Conservation (phyloP, 805 yeast genomes). For the Saturnispora zaruensis region DNA sequence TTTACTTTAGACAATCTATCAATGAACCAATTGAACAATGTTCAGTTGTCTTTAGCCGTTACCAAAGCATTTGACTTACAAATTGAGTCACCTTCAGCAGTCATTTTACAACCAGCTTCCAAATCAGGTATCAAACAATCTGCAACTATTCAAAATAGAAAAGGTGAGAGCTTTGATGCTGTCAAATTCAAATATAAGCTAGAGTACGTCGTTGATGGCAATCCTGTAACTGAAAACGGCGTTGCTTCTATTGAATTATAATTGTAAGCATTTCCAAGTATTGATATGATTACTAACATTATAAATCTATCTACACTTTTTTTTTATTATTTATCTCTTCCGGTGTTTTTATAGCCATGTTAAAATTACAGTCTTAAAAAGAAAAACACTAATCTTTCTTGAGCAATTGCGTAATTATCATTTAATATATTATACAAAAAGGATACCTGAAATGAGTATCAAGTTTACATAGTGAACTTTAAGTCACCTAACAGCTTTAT, state of each 20-base stretch:
- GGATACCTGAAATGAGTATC: neutral
- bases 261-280: neutral
- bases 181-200: constrained; percentile 73
- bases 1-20: constrained; percentile 22
- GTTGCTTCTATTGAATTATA: constrained; percentile 28
- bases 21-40: constrained; percentile 44
- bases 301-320: neutral
- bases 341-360: neutral
- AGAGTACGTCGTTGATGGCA: constrained; percentile 42
- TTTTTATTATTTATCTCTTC: neutral
- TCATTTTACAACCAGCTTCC: constrained; percentile 12
- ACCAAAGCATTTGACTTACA: constrained; percentile 26
- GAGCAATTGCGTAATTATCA: neutral
- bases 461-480: neutral
- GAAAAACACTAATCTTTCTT: neutral
- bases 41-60: constrained; percentile 29
- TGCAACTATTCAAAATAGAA: constrained; percentile 18
- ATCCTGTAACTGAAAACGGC: constrained; percentile 47
- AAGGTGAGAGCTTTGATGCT: constrained; percentile 10
- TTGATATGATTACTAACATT: neutral
- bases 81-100: constrained; percentile 23
- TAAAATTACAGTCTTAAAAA: neutral
- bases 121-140: constrained; percentile 22
- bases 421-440: neutral
- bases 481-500: neutral